Percentiles rank a stretch among this genome's conserved stretches.
These are phyloP conservation scores for Cystobasidiopsis lactophilus DNA, from an alignment of 768 basidiomycete species.

Conservation along the genomic window DNA sequence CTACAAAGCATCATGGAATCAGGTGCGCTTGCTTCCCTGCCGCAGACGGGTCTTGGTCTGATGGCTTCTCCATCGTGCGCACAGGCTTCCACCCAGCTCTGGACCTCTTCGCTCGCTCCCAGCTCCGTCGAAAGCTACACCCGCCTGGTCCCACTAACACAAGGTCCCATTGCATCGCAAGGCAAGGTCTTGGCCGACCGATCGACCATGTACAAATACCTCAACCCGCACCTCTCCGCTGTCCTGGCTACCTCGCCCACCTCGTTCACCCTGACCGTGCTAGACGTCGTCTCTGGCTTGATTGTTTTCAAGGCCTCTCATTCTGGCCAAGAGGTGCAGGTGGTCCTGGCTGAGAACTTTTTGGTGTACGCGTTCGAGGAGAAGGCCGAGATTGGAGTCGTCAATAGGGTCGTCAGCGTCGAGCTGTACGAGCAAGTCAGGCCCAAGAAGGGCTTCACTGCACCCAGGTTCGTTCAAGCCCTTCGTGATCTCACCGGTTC, in stretches of 20 bases:
- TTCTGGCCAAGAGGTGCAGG: conserved; percentile 29
- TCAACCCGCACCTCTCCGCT: conserved; percentile 57
- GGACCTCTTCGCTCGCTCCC: not conserved
- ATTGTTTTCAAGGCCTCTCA: not conserved
- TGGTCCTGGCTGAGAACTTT: conserved; percentile 69
- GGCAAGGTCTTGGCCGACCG: conserved; percentile 74
- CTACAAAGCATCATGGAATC: not conserved
- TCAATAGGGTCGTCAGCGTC: conserved; percentile 52
- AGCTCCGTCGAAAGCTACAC: not conserved
- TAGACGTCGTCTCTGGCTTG: conserved; percentile 45
- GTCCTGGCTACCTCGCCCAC: conserved; percentile 27
- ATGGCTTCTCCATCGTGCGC: not conserved
- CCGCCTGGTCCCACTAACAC: not conserved
- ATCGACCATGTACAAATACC: conserved; percentile 77
- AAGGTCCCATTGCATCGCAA: conserved; percentile 41
- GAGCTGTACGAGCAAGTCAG: conserved; percentile 47
- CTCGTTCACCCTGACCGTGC: conserved; percentile 39
- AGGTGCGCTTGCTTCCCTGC: not conserved
- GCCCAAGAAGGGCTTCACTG: not conserved
- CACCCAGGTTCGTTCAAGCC: not conserved
- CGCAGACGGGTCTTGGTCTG: no score
- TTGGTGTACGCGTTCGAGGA: conserved; percentile 64
- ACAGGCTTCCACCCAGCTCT: not conserved
- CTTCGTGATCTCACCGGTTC: not conserved
- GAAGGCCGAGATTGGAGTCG: conserved; percentile 33